Conservation (phyloP, 1,284 basidiomycete genomes). For the Pseudozyma pruni region DNA sequence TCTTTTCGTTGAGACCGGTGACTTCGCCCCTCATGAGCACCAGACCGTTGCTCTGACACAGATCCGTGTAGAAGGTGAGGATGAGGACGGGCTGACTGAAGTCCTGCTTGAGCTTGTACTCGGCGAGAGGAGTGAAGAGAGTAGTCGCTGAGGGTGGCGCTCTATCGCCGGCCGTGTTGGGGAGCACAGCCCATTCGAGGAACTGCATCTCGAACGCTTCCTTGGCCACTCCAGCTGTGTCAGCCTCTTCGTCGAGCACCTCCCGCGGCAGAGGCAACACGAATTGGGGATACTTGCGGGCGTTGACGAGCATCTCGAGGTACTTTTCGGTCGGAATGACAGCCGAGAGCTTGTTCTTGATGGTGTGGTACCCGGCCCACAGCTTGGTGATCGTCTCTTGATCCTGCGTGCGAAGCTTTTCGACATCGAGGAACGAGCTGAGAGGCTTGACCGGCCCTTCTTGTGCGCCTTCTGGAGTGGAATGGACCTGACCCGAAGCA, state of each 20-base stretch:
- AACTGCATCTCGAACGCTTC: slow-evolving; percentile 65
- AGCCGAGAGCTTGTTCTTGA: slow-evolving; percentile 66
- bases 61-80: slow-evolving; percentile 90
- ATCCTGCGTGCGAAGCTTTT: slow-evolving; percentile 50
- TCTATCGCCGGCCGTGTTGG: slow-evolving; percentile 16
- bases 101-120: slow-evolving; percentile 87
- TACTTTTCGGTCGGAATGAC: slow-evolving; percentile 60
- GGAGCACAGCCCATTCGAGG: slow-evolving; percentile 62
- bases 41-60: slow-evolving; percentile 80
- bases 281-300: slow-evolving; percentile 60
- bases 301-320: slow-evolving; percentile 49
- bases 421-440: slow-evolving; percentile 54
- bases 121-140: slow-evolving; percentile 91
- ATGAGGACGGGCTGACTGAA: slow-evolving; percentile 92
- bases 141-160: slow-evolving; percentile 67
- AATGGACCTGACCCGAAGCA: slow-evolving; percentile 31
- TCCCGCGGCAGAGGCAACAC: slow-evolving; percentile 62
- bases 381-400: slow-evolving; percentile 58
- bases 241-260: slow-evolving; percentile 35
- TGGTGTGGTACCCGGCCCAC: slow-evolving; percentile 64
- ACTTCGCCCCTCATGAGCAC: slow-evolving; percentile 93
- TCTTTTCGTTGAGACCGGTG: slow-evolving; percentile 72
- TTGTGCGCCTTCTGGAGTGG: slow-evolving; percentile 36
- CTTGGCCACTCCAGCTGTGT: slow-evolving; percentile 18
- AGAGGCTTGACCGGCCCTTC: slow-evolving; percentile 57